Percentiles rank a stretch among this genome's conserved stretches.
Conservation (phyloP, 2,329 filamentous ascomycete genomes). For the Botrytis fragariae region DNA sequence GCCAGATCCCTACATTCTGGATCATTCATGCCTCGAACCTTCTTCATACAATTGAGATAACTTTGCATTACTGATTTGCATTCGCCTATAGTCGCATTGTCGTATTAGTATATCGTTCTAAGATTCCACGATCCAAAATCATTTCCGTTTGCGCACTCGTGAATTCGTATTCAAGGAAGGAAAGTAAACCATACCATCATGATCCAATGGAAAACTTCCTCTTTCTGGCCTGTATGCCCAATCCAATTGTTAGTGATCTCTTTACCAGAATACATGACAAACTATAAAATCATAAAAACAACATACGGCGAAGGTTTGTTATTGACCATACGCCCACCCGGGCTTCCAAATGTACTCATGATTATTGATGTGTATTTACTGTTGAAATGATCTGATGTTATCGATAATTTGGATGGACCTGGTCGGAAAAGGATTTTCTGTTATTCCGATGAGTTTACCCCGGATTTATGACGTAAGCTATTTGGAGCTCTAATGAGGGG, state of each 20-base stretch:
- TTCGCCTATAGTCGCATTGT: conserved; percentile 59
- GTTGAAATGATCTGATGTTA: conserved; percentile 6
- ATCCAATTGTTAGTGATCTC: neutral
- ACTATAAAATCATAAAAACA: neutral
- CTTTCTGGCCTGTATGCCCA: conserved; percentile 68
- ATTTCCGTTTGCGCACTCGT: neutral
- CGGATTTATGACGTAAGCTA: conserved; percentile 11
- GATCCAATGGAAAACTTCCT: conserved; percentile 94
- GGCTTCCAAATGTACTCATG: conserved; percentile 68
- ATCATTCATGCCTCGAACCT: conserved; percentile 79
- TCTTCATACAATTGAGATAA: conserved; percentile 86
- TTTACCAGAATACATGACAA: conserved; percentile 10
- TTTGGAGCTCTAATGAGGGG: neutral
- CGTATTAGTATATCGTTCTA: conserved; percentile 20
- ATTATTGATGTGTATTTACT: conserved; percentile 16
- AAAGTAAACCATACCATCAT: conserved; percentile 61
- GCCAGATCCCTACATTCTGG: conserved; percentile 80
- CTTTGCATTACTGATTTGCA: conserved; percentile 85
- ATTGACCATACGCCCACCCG: conserved; percentile 62
- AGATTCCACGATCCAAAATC: neutral
- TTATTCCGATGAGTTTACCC: conserved; percentile 7
- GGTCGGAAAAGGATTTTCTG: conserved; percentile 6
- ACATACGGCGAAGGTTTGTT: conserved; percentile 69
- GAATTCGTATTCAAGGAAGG: neutral
- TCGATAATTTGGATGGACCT: conserved; percentile 9